Percentiles rank a stretch among this genome's conserved stretches.
Evolutionary conservation across 352 stramenopile genomes (phyloP).

Genomic region (Phytophthora pistaciae): DNA sequence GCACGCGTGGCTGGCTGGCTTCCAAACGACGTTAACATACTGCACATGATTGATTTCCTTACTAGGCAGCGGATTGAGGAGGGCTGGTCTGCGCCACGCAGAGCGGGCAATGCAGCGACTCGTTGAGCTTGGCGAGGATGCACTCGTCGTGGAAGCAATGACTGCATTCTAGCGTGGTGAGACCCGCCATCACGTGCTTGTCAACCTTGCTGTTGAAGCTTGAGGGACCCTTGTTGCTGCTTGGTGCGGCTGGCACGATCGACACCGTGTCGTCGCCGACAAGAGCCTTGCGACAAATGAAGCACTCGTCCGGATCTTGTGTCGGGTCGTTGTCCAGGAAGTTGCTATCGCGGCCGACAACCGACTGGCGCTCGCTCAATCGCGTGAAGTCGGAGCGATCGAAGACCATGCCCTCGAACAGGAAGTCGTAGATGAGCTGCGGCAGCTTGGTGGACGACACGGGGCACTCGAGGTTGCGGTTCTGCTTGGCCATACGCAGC

Average conservation of each 20-base stretch:
- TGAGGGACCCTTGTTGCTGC: conserved; percentile 18
- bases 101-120: conserved; percentile 70
- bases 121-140: conserved; percentile 86
- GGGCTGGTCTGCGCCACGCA: conserved; percentile 42
- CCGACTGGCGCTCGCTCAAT: conserved; percentile 61
- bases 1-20: not conserved
- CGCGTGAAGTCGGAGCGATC: conserved; percentile 73
- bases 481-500: conserved; percentile 67
- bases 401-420: conserved; percentile 88
- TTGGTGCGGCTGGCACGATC: conserved; percentile 45
- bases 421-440: conserved; percentile 80
- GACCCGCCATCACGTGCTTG: conserved; percentile 47
- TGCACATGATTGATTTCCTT: not conserved
- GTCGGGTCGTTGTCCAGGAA: conserved; percentile 40
- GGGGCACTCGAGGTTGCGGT: conserved; percentile 65
- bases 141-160: conserved; percentile 91
- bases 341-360: conserved; percentile 42
- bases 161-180: conserved; percentile 83
- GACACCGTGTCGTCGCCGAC: conserved; percentile 46
- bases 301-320: conserved; percentile 58
- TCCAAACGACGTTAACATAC: conserved; percentile 2
- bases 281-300: conserved; percentile 61
- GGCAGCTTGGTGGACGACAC: conserved; percentile 69
- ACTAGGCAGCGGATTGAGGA: conserved; percentile 25
- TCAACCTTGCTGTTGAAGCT: conserved; percentile 32